Evolutionary conservation across 768 basidiomycete species (phyloP).

Genomic region (Tulasnella sp.): DNA sequence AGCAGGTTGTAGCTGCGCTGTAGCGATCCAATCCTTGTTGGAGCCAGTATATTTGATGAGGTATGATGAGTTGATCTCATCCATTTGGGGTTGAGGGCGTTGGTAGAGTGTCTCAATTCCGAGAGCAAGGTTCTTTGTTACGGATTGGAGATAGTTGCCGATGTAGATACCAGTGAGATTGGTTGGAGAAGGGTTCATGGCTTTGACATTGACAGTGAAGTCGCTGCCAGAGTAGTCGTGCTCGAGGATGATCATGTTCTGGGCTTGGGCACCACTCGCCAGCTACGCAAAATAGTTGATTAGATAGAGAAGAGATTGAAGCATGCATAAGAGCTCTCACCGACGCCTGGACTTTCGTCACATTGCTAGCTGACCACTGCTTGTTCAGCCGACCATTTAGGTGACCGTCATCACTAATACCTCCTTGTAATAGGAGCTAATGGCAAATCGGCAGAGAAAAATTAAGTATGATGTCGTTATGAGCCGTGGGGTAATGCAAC

Average conservation of each 20-base stretch:
- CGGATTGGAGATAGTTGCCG: constrained; percentile 83
- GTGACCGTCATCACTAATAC: constrained; percentile 87
- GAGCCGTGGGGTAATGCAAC: too few species aligned
- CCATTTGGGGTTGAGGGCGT: constrained; percentile 46
- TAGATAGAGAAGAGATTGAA: constrained; percentile 2
- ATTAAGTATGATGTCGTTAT: too few species aligned
- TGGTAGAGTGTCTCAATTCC: constrained; percentile 82
- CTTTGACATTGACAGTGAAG: constrained; percentile 75
- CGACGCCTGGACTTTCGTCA: constrained; percentile 83
- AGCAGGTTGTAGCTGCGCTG: constrained; percentile 71
- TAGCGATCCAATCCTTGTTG: constrained; percentile 84
- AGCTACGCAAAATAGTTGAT: constrained; percentile 42
- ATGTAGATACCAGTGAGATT: constrained; percentile 89
- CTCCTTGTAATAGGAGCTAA: constrained; percentile 89
- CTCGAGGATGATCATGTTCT: constrained; percentile 88
- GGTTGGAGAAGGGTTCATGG: constrained; percentile 80
- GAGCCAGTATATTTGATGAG: constrained; percentile 66
- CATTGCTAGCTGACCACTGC: constrained; percentile 66
- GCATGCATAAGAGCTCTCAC: constrained; percentile 33
- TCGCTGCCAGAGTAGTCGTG: constrained; percentile 88
- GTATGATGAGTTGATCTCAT: constrained; percentile 66
- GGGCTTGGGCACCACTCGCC: constrained; percentile 54
- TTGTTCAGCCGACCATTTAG: constrained; percentile 83
- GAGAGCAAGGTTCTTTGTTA: constrained; percentile 81
- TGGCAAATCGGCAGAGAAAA: neutral